A percentile compares a stretch with the other conserved stretches of the same genome.
Evolutionary conservation across 176 grass and related monocot species (phyloP).

Genomic region (Sorghum bicolor): Sorghum_bicolor_NCBIv3 NC_012870.2:53008001-53008500

Average conservation of each 20-base stretch:
- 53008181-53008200: conserved; percentile 29
- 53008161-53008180: conserved; percentile 31
- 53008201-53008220: neutral
- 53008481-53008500: conserved; percentile 2
- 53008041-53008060: conserved; percentile 31
- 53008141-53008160: conserved; percentile 22
- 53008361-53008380: neutral
- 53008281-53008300: conserved; percentile 1
- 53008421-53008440: neutral
- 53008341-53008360: neutral
- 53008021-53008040: too few relatives aligned
- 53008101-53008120: conserved; percentile 1
- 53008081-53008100: conserved; percentile 22
- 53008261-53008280: conserved; percentile 1
- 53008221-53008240: neutral
- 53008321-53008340: neutral
- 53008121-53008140: neutral
- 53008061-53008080: conserved; percentile 38
- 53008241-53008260: neutral
- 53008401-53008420: neutral
- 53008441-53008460: neutral
- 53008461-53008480: neutral
- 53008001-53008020: neutral
- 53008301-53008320: conserved; percentile 18
- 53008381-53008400: neutral